Conservation (phyloP, 192 early-diverging fungal genomes). For the Backusella circina region DNA sequence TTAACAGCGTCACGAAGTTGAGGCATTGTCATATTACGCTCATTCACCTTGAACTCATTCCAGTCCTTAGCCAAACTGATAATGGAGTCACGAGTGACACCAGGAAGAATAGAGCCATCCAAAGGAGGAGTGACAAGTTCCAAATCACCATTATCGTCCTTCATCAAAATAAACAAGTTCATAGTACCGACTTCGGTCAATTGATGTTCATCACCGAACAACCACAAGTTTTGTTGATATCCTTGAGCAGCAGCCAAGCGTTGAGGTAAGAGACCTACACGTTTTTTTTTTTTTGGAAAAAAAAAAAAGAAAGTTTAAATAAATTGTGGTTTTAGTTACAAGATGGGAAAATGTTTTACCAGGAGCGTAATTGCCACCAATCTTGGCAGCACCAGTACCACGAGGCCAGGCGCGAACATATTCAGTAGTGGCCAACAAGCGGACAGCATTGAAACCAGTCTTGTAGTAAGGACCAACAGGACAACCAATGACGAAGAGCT, state of each 20-base stretch:
- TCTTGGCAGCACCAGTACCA: slow-evolving; percentile 90
- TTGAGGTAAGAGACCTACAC: slow-evolving; percentile 57
- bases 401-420: slow-evolving; percentile 94
- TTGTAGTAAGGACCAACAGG: slow-evolving; percentile 97
- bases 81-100: slow-evolving; percentile 94
- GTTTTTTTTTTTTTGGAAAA: no score
- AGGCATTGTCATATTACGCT: slow-evolving; percentile 79
- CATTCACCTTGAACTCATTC: slow-evolving; percentile 86
- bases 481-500: slow-evolving; percentile 85
- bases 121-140: slow-evolving; percentile 91
- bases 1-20: slow-evolving; percentile 71
- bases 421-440: slow-evolving; percentile 77
- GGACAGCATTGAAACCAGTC: slow-evolving; percentile 88
- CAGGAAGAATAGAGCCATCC: slow-evolving; percentile 93
- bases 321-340: background rate
- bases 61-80: slow-evolving; percentile 72
- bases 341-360: slow-evolving; percentile 46
- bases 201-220: slow-evolving; percentile 82
- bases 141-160: slow-evolving; percentile 73
- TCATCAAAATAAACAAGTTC: slow-evolving; percentile 93
- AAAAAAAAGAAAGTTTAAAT: background rate
- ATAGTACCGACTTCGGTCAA: slow-evolving; percentile 97
- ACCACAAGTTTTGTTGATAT: slow-evolving; percentile 93
- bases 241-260: slow-evolving; percentile 83
- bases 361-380: slow-evolving; percentile 88